phyloP scores from a whole-genome alignment of 225 moss, liverwort and hornwort species.

The Pseudisothecium myosuroides region DNA sequence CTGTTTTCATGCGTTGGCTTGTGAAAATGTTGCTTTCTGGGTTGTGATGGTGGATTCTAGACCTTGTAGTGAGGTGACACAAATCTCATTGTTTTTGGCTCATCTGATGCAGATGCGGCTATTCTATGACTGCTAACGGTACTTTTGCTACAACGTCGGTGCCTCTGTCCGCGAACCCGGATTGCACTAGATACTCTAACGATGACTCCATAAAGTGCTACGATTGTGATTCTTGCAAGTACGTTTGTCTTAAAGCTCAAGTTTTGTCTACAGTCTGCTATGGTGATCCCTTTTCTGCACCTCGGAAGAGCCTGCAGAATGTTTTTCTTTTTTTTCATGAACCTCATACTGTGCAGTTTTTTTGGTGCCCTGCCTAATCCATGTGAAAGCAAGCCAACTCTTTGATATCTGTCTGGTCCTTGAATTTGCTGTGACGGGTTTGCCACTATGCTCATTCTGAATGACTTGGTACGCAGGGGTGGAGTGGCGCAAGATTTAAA shows the following conservation, averaged over 20 bases:
- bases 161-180: conserved; percentile 18
- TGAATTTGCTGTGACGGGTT: not conserved
- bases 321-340: not conserved
- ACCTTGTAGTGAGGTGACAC: not conserved
- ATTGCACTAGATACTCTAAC: conserved; percentile 29
- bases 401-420: not conserved
- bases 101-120: conserved; percentile 25
- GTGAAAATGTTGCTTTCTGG: not conserved
- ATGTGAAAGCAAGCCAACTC: not conserved
- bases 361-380: not conserved
- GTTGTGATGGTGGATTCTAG: not conserved
- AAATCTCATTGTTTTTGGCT: not conserved
- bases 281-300: not conserved
- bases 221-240: conserved; percentile 53
- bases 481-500: conserved; percentile 34
- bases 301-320: not conserved
- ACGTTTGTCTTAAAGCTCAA: not conserved
- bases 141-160: conserved; percentile 16
- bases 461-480: conserved; percentile 7
- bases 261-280: not conserved
- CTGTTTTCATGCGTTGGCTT: not conserved
- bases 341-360: not conserved
- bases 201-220: conserved; percentile 35
- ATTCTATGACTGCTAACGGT: not conserved
- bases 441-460: not conserved